Evolutionary conservation across 228 moss, liverwort and hornwort species (phyloP), one percentile per base, ranked within the genome.

Genomic region (Sphagnum fallax): DNA sequence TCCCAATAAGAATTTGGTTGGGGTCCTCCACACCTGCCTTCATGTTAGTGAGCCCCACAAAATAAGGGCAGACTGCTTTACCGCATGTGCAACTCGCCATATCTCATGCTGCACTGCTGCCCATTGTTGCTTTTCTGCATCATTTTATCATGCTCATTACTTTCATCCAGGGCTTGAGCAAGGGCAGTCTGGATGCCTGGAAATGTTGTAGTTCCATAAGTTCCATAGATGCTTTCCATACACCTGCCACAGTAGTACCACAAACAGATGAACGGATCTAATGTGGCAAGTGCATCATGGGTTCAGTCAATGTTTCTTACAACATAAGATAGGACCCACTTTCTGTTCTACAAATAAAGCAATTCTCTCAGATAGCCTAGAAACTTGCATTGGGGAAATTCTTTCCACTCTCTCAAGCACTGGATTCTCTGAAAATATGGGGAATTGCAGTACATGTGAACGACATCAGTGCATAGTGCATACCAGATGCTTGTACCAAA

Each of bases 401-500:
- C 32, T 32, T 32, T 32, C 32, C 73, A 5, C 72, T 10, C 5
- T 78, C 66, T 5, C 92, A 92, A 52, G 92, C 89, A 64, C 88
- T 32, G 32, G 32, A 32, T 32, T 32, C 55, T 55, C 53, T 55
- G 7, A 12, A 7, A 12, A 55, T 2, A 7, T 55, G 53, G 12
- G 12, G 9, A 55, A 55, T 7, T 12, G 9, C 55, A 55, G 9
- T 12, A 8, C 55, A 32, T 32, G 32, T 32, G 32, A 32, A 32
- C 32, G 3, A 32, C 32, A 32, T 32, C 32, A 32, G 12, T 8
- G 63, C 32, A 32, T 32, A 32, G 32, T 32, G 32, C 75, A 60
- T 75, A 96, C 91, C 89, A 96, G 65, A 79, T 96, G 96, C 70
- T 89, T 92, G 68, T 68, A 84, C 88, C 89, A 92, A 5, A 81